Base-by-base conservation (phyloP, 225 moss, liverwort and hornwort genomes). In the Rhytidiadelphus loreus region DNA sequence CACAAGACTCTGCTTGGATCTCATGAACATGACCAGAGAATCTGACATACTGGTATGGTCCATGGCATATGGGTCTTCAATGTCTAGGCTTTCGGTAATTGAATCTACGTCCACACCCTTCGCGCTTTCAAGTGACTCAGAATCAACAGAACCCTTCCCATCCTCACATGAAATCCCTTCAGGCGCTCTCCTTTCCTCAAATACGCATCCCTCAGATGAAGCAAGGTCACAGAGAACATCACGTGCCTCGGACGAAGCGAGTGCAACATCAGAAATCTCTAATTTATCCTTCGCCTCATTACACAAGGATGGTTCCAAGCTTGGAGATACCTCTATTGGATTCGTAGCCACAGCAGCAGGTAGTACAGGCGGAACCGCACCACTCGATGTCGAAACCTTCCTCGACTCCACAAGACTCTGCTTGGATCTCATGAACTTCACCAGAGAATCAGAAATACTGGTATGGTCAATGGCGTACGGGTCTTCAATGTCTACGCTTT, bases 391-490 rank as follows among this genome's bases (percentile, higher is more conserved):
- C 90, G n/a, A 46, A 60, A 63, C 87, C 87, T 87, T 86, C 70
- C 76, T 89, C 55, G 85, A 77, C 61, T 90, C 91, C 80, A 83
- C 70, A 39, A 88, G 79, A 84, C 84, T 90, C 90, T 92, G 94
- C 92, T 94, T 92, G 50, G 91, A 91, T 84, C 88, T 91, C 88
- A 89, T 91, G 70, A 93, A 93, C 88, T 85, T 77, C 16, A 84
- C 93, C 65, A 93, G 86, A 71, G 91, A 93, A 77, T 93, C 93
- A 29, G 85, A 93, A 88, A 91, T 91, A 85, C 85, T 93, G 62
- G 85, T 91, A 20, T 91, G 91, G 59, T 93, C 93, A 72, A 93
- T 90, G 57, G 90, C 93, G 65, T 93, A 93, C 20, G 93, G 93
- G 75, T 91, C 93, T 79, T 93, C 93, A 33, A 85, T 77, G 56